Evolutionary conservation across 1,284 basidiomycete genomes (phyloP).

Genomic region (Rhodotorula sp.): DNA sequence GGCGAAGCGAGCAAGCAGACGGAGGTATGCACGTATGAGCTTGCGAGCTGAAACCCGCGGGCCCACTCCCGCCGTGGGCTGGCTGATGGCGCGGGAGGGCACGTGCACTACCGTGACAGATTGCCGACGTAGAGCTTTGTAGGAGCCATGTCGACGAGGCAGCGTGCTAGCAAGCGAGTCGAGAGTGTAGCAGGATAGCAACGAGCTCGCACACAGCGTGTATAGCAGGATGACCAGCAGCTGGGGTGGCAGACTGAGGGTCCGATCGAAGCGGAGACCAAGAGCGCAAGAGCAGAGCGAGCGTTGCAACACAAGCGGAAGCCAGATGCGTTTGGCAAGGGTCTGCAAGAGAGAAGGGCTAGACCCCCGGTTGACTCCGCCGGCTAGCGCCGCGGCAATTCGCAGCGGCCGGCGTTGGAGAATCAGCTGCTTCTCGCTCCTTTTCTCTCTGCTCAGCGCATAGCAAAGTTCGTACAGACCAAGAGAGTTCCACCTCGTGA

Average conservation of each 20-base stretch:
- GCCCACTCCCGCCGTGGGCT: too few relatives aligned
- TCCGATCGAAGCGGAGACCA: too few relatives aligned
- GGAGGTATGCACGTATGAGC: not conserved
- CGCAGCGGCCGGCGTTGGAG: not conserved
- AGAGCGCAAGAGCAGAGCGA: too few relatives aligned
- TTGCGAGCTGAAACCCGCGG: too few relatives aligned
- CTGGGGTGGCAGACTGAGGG: too few relatives aligned
- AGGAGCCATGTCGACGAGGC: too few relatives aligned
- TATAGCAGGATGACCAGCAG: too few relatives aligned
- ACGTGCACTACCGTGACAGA: slow-evolving; percentile 32
- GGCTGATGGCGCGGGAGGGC: not conserved
- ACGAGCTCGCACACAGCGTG: too few relatives aligned
- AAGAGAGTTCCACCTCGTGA: not conserved
- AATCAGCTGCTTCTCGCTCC: not conserved
- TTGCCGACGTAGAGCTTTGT: slow-evolving; percentile 25
- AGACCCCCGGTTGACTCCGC: not conserved
- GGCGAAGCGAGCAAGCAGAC: not conserved
- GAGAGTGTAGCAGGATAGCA: too few relatives aligned
- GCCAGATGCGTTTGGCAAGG: not conserved
- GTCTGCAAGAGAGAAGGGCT: not conserved
- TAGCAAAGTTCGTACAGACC: not conserved
- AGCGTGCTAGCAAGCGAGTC: too few relatives aligned
- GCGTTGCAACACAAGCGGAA: not conserved
- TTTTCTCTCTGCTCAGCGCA: not conserved
- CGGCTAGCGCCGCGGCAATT: not conserved